phyloP scores from a whole-genome alignment of 495 filamentous ascomycete genomes.

The Penicilliopsis zonata region DNA sequence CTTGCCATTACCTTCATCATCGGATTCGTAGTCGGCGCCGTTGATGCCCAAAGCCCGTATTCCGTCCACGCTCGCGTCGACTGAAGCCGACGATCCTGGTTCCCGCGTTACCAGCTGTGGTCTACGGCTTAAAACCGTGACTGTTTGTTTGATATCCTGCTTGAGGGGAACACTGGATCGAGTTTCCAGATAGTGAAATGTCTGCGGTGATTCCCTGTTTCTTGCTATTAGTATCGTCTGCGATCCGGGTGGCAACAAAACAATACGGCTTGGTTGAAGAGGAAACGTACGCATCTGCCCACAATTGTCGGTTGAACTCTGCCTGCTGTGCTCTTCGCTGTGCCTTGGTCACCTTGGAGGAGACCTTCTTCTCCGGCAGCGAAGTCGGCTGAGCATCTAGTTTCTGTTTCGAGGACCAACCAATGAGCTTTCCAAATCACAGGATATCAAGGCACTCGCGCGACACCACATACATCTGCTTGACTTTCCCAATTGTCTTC shows the following conservation, averaged over 20 bases:
- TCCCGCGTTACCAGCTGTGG: slow-evolving; percentile 39
- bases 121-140: slow-evolving; percentile 76
- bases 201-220: slow-evolving; percentile 47
- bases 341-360: slow-evolving; percentile 51
- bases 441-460: background rate
- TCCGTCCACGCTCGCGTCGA: slow-evolving; percentile 44
- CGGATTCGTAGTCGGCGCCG: slow-evolving; percentile 52
- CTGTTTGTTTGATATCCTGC: slow-evolving; percentile 69
- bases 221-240: no score
- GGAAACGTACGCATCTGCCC: slow-evolving; percentile 69
- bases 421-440: background rate
- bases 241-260: no score
- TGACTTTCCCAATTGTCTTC: slow-evolving; percentile 80
- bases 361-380: slow-evolving; percentile 32
- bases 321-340: slow-evolving; percentile 70
- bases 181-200: slow-evolving; percentile 60
- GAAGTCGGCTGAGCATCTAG: slow-evolving; percentile 23
- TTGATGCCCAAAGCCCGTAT: slow-evolving; percentile 40
- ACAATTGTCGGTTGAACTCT: slow-evolving; percentile 71
- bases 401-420: slow-evolving; percentile 14
- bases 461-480: slow-evolving; percentile 47
- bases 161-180: slow-evolving; percentile 56
- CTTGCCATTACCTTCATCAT: slow-evolving; percentile 49
- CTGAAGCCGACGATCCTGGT: slow-evolving; percentile 9
- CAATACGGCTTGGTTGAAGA: no score